phyloP scores from a whole-genome alignment of 495 filamentous ascomycete genomes.

The Daldinia bambusicola region DNA sequence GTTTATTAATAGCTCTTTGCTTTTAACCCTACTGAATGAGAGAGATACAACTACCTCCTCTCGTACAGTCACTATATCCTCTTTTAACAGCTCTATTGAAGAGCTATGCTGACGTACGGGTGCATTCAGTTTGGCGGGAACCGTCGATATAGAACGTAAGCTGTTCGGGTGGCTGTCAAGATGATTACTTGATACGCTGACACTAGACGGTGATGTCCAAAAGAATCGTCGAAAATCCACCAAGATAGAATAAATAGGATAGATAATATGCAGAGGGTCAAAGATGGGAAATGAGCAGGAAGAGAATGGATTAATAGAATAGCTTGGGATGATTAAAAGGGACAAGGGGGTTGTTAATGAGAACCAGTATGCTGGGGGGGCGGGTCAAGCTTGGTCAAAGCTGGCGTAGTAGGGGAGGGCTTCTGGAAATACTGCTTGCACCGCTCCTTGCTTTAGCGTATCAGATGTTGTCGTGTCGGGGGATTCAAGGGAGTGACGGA shows the following conservation, averaged over 20 bases:
- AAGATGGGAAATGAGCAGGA: constrained; percentile 45
- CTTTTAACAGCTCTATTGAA: constrained; percentile 45
- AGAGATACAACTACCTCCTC: constrained; percentile 34
- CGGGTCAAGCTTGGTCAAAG: constrained; percentile 47
- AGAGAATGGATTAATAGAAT: constrained; percentile 46
- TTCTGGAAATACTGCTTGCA: constrained; percentile 49
- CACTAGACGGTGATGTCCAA: constrained; percentile 6
- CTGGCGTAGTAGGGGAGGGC: constrained; percentile 42
- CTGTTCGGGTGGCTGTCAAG: constrained; percentile 15
- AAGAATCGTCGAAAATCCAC: constrained; percentile 17
- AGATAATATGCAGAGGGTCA: constrained; percentile 24
- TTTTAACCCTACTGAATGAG: constrained; percentile 29
- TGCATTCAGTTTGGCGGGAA: constrained; percentile 44
- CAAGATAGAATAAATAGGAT: constrained; percentile 26
- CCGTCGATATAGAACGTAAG: constrained; percentile 23
- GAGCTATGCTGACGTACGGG: constrained; percentile 43
- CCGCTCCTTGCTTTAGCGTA: constrained; percentile 49
- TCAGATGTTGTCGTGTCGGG: constrained; percentile 40
- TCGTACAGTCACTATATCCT: constrained; percentile 35
- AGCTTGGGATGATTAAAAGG: constrained; percentile 47
- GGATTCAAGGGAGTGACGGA: constrained; percentile 50
- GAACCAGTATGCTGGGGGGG: constrained; percentile 47
- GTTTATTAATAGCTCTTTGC: not conserved
- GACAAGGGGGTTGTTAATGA: constrained; percentile 41
- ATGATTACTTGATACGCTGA: constrained; percentile 25